Percentiles rank a stretch among this genome's conserved stretches.
Conservation (phyloP, 495 filamentous ascomycete genomes). For the Patellaria atrata region DNA sequence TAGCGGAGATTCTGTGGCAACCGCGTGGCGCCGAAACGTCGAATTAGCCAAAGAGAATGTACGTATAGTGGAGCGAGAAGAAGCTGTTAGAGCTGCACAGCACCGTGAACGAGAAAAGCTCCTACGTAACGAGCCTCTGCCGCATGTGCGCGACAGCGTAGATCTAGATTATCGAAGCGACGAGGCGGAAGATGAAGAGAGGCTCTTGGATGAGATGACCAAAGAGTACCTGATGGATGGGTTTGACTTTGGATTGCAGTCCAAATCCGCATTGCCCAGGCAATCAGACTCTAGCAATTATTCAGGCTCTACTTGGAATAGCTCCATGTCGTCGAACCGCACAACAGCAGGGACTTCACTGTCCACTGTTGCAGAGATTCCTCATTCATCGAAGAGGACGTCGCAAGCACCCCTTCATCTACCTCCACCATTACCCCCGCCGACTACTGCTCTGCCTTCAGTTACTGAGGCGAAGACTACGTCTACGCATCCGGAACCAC, state of each 20-base stretch:
- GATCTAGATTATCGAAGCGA: constrained; percentile 44
- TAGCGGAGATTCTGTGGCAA: constrained; percentile 9
- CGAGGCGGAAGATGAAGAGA: constrained; percentile 82
- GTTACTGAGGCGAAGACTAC: constrained; percentile 11
- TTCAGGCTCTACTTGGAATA: constrained; percentile 76
- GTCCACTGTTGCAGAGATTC: constrained; percentile 62
- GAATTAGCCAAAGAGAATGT: constrained; percentile 68
- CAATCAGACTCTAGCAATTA: constrained; percentile 81
- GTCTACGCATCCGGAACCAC: constrained; percentile 16
- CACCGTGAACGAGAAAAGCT: constrained; percentile 33
- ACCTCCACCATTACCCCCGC: constrained; percentile 33
- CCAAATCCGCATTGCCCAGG: constrained; percentile 64
- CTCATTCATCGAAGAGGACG: constrained; percentile 13
- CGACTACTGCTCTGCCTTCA: constrained; percentile 20
- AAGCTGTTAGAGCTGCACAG: constrained; percentile 41
- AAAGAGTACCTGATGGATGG: constrained; percentile 76
- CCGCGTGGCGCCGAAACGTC: constrained; percentile 45
- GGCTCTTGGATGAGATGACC: constrained; percentile 85
- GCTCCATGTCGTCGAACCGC: constrained; percentile 65
- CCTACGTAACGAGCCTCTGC: constrained; percentile 24
- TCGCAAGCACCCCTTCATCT: constrained; percentile 23
- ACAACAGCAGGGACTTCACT: constrained; percentile 57
- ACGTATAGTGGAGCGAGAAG: constrained; percentile 64
- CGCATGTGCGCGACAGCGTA: constrained; percentile 25
- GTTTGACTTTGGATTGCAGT: constrained; percentile 61